A percentile compares a stretch with the other conserved stretches of the same genome.
These are phyloP conservation scores for Cyclotella atomus DNA, from an alignment of 108 stramenopile species.

Conservation along the genomic window DNA sequence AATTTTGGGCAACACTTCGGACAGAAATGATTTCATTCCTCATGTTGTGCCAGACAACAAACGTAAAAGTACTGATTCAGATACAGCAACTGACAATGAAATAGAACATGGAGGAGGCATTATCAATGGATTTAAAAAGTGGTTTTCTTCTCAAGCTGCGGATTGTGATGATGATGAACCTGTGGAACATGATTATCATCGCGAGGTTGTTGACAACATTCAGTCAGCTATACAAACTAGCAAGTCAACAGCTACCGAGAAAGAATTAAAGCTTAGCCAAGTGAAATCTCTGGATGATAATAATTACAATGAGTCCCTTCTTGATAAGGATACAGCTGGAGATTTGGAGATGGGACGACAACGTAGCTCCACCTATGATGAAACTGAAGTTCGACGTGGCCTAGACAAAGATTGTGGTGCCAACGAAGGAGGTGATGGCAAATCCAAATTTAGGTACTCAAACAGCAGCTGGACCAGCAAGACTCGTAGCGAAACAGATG, in stretches of 20 bases:
- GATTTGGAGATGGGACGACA: not conserved
- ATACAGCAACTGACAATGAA: not conserved
- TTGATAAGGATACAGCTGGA: not conserved
- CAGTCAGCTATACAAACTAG: not conserved
- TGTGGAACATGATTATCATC: conserved; percentile 8
- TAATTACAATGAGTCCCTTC: not conserved
- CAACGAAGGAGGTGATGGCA: conserved; percentile 6
- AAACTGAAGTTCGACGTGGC: not conserved
- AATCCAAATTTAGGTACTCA: not conserved
- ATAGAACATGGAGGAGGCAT: not conserved
- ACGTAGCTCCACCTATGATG: not conserved
- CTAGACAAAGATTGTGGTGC: not conserved
- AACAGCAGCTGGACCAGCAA: not conserved
- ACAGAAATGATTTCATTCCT: conserved; percentile 14
- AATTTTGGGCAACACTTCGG: conserved; percentile 10
- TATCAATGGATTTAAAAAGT: not conserved
- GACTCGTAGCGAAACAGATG: not conserved
- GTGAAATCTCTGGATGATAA: not conserved
- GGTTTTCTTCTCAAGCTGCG: not conserved
- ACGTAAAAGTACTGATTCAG: not conserved
- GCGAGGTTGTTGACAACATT: not conserved
- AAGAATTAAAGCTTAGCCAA: not conserved
- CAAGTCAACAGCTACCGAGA: not conserved
- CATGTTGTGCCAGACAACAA: not conserved
- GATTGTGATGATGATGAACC: not conserved